Conservation (phyloP, 768 basidiomycete species). For the Coprinopsis cinerea region DNA sequence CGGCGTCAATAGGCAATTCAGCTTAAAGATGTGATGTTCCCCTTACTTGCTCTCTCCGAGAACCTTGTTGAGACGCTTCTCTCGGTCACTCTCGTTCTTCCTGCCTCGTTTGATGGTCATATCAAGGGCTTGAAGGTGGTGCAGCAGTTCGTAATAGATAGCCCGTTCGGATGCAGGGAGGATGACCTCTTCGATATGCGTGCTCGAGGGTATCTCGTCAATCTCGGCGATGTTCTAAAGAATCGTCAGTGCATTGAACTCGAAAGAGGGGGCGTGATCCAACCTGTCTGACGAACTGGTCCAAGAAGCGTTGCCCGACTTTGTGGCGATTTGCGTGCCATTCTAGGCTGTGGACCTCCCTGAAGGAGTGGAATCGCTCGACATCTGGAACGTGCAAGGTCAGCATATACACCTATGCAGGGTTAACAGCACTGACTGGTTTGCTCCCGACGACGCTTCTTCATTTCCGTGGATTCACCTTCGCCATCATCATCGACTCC, state of each 20-base stretch:
- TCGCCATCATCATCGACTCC: slow-evolving; percentile 88
- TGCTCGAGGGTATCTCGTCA: slow-evolving; percentile 83
- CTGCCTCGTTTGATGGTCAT: slow-evolving; percentile 67
- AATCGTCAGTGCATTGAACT: neutral
- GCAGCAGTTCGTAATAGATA: slow-evolving; percentile 91
- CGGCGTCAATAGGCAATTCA: neutral
- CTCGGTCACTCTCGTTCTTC: slow-evolving; percentile 78
- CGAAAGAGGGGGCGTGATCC: slow-evolving; percentile 18
- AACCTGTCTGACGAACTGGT: slow-evolving; percentile 83
- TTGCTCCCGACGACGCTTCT: slow-evolving; percentile 77
- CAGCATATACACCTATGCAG: neutral
- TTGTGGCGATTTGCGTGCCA: slow-evolving; percentile 89
- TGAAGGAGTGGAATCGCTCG: slow-evolving; percentile 94
- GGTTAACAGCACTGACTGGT: slow-evolving; percentile 50
- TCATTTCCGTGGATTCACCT: slow-evolving; percentile 65
- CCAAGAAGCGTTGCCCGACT: slow-evolving; percentile 75
- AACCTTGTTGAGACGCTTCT: slow-evolving; percentile 79
- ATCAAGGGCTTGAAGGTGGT: slow-evolving; percentile 85
- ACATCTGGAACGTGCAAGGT: slow-evolving; percentile 45
- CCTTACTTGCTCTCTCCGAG: slow-evolving; percentile 86
- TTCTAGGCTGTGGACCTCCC: slow-evolving; percentile 84
- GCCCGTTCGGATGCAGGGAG: slow-evolving; percentile 92
- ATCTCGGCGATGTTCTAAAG: slow-evolving; percentile 92
- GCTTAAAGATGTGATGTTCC: neutral
- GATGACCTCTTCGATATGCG: slow-evolving; percentile 54